These are phyloP conservation scores for Ceratocystis diversiconidia DNA, from an alignment of 2,329 filamentous ascomycete species.

Conservation along the genomic window DNA sequence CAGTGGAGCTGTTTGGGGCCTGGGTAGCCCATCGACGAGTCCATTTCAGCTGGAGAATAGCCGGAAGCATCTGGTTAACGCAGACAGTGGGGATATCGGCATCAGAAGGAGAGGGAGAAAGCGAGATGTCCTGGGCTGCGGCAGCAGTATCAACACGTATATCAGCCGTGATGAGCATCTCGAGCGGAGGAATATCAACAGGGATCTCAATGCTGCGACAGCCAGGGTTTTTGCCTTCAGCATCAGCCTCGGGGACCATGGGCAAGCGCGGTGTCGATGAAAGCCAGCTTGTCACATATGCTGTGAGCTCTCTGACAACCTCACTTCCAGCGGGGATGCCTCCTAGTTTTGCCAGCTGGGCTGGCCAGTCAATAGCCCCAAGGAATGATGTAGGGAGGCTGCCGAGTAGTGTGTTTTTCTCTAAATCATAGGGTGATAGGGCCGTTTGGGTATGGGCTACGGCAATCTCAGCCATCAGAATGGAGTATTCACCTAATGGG, in stretches of 20 bases:
- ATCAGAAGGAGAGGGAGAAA: slow-evolving; percentile 18
- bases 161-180: slow-evolving; percentile 68
- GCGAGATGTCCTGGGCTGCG: slow-evolving; percentile 20
- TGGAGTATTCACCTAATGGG: slow-evolving; percentile 33
- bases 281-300: slow-evolving; percentile 29
- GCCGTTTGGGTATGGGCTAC: slow-evolving; percentile 31
- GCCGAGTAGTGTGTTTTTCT: slow-evolving; percentile 39
- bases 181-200: slow-evolving; percentile 73
- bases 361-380: slow-evolving; percentile 17
- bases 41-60: slow-evolving; percentile 48
- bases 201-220: slow-evolving; percentile 61
- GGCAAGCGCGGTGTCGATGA: slow-evolving; percentile 20
- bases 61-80: slow-evolving; percentile 50
- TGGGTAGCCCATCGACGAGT: slow-evolving; percentile 47
- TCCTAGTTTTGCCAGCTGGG: slow-evolving; percentile 4
- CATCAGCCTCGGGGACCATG: neutral
- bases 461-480: slow-evolving; percentile 33
- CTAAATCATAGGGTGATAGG: slow-evolving; percentile 38
- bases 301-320: slow-evolving; percentile 19
- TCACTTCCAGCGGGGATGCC: slow-evolving; percentile 5
- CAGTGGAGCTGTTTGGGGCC: slow-evolving; percentile 22
- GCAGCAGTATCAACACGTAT: slow-evolving; percentile 36
- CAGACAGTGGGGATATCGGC: slow-evolving; percentile 31
- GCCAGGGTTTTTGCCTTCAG: neutral
- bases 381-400: slow-evolving; percentile 22